Evolutionary conservation across 2,329 filamentous ascomycete species (phyloP).

Genomic region (Penicillium sp.): DNA sequence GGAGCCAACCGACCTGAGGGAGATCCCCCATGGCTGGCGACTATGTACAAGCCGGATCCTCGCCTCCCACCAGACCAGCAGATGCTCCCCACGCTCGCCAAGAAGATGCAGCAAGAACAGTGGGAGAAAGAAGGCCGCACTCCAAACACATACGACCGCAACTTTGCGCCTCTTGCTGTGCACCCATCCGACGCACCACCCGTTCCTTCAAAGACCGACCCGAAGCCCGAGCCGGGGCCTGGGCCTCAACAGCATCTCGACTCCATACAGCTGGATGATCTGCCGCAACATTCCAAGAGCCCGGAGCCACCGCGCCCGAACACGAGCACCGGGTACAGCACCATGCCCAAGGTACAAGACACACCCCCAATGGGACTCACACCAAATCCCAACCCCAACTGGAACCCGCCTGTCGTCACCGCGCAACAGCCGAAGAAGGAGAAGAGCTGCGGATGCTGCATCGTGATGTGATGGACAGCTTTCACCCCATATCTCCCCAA

Average conservation of each 20-base stretch:
- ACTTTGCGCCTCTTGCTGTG: slow-evolving; percentile 75
- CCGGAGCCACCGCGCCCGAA: slow-evolving; percentile 39
- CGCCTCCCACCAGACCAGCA: slow-evolving; percentile 93
- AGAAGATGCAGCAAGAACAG: slow-evolving; percentile 86
- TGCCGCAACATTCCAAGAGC: slow-evolving; percentile 33
- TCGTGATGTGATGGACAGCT: slow-evolving; percentile 65
- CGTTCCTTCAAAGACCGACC: slow-evolving; percentile 17
- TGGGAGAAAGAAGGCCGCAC: slow-evolving; percentile 92
- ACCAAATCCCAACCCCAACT: slow-evolving; percentile 42
- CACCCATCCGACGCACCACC: slow-evolving; percentile 37
- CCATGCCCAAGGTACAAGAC: slow-evolving; percentile 50
- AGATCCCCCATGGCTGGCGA: slow-evolving; percentile 92
- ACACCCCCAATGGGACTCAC: slow-evolving; percentile 37
- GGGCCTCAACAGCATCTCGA: slow-evolving; percentile 6
- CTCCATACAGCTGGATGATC: slow-evolving; percentile 12
- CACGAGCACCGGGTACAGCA: slow-evolving; percentile 52
- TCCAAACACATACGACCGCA: slow-evolving; percentile 80
- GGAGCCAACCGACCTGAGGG: slow-evolving; percentile 77
- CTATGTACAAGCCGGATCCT: slow-evolving; percentile 94
- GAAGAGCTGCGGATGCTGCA: slow-evolving; percentile 68
- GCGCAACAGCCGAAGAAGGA: slow-evolving; percentile 53
- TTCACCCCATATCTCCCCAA: slow-evolving; percentile 17
- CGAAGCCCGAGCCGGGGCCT: not conserved
- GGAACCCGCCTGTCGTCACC: slow-evolving; percentile 50
- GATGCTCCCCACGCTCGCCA: slow-evolving; percentile 90